Evolutionary conservation across 164 flowering plant species (phyloP).

Genomic region (Dillenia suffruticosa): DNA sequence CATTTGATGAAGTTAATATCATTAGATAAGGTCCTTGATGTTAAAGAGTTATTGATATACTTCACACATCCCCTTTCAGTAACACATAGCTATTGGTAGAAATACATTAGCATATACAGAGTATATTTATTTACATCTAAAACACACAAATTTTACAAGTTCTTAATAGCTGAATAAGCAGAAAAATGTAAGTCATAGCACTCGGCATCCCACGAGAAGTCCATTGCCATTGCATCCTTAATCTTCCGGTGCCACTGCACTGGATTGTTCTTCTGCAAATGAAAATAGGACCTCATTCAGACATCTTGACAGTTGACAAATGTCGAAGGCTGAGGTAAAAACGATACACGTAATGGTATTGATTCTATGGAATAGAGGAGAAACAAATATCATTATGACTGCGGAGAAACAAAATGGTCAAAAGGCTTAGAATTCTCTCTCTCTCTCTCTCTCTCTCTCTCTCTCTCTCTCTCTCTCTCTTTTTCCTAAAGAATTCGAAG

Average conservation of each 20-base stretch:
- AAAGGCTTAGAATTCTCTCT: not conserved
- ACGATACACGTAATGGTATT: not conserved
- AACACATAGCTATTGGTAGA: too few species aligned
- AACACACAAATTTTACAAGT: constrained; percentile 20
- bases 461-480: too few species aligned
- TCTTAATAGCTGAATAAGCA: constrained; percentile 51
- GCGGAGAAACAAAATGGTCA: not conserved
- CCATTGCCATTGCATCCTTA: constrained; percentile 54
- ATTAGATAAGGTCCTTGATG: too few species aligned
- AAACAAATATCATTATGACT: not conserved
- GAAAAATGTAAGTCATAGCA: constrained; percentile 57
- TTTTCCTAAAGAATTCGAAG: too few species aligned
- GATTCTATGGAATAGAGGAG: too few species aligned
- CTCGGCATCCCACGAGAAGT: constrained; percentile 79
- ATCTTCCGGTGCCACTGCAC: constrained; percentile 51
- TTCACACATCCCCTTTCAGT: too few species aligned
- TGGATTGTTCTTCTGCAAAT: constrained; percentile 43
- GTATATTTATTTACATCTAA: too few species aligned
- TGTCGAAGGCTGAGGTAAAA: not conserved
- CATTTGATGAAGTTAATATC: too few species aligned
- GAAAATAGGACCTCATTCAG: not conserved
- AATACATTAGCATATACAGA: too few species aligned
- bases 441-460: too few species aligned
- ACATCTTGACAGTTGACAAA: too few species aligned
- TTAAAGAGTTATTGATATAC: too few species aligned